Evolutionary conservation across 176 grass and related monocot species (phyloP).

Genomic region (Musa troglodytarum): DNA sequence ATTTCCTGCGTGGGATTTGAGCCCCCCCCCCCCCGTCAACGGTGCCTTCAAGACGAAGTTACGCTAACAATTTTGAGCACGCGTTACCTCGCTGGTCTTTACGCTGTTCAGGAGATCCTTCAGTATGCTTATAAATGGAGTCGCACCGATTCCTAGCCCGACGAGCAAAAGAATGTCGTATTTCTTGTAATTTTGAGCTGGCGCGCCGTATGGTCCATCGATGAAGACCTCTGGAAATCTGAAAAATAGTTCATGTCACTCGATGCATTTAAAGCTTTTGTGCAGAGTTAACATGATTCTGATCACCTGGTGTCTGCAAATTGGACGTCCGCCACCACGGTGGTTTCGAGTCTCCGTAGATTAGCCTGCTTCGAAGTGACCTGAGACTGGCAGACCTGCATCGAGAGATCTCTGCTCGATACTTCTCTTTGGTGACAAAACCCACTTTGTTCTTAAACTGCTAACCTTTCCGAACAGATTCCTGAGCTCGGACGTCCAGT

Average conservation of each 20-base stretch:
- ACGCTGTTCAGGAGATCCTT: constrained; percentile 93
- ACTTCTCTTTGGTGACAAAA: background rate
- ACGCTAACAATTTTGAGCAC: background rate
- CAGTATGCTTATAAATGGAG: constrained; percentile 97
- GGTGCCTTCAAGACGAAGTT: constrained; percentile 15
- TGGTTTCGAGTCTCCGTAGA: constrained; percentile 89
- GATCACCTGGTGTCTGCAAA: constrained; percentile 62
- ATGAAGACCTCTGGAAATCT: constrained; percentile 87
- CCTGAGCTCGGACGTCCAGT: constrained; percentile 89
- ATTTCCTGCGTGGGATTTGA: constrained; percentile 45
- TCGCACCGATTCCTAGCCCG: constrained; percentile 93
- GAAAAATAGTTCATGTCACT: background rate
- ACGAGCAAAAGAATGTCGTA: constrained; percentile 98
- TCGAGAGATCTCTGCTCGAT: constrained; percentile 10
- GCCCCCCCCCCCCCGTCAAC: background rate
- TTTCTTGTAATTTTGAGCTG: constrained; percentile 99
- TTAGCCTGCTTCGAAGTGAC: constrained; percentile 92
- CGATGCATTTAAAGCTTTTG: background rate
- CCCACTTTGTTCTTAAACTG: constrained; percentile 15
- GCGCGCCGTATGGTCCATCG: constrained; percentile 90
- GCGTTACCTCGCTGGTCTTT: constrained; percentile 65
- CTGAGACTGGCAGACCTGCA: constrained; percentile 70
- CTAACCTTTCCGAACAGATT: constrained; percentile 83
- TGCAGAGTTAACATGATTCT: constrained; percentile 2
- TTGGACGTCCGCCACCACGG: constrained; percentile 60